Base-by-base conservation (phyloP, 257 asterid genomes). In the Pogostemon cablin region DNA sequence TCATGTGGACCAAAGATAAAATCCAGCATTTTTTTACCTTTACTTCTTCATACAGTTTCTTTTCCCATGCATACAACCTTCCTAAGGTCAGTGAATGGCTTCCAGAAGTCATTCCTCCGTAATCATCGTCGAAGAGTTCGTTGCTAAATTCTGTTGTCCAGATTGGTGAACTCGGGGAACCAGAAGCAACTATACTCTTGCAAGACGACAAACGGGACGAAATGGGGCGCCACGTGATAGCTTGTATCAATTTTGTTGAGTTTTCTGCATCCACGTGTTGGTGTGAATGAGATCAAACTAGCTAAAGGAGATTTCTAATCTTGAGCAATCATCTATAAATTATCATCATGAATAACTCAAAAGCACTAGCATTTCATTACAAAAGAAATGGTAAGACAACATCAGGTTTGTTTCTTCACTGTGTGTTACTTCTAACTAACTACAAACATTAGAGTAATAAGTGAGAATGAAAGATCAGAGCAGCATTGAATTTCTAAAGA, bases 1-100 rank as follows among this genome's bases (percentile, higher is more conserved):
- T 25, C 32, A 20, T 20, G 32, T 25, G 32, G 32, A 25, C 32
- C 32, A 25, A 25, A 25, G 32, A 25, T 25, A 25, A 25, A 25
- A 25, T 25, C 32, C 32, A 25, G 32, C 1, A 25, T 25, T 25
- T 25, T 48, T 46, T 37, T 81, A 93, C 99, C 96, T 91, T 93
- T 56, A 93, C 99, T 67, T 89, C 96, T 76, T 87, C 88, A 55
- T 81, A 89, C 32, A 93, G 91, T 73, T 93, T 93, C 85, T 91
- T 91, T 73, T 93, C 97, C 99, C 99, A 93, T 35, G 97, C 99
- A 72, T 89, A 93, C 12, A 91, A 79, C 73, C 99, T 82, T 72
- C 87, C 99, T 15, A 92, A 80, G n/a, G 98, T 92, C 17, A 90
- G 71, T 0, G 91, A 86, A 80, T 85, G 97, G 88, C 96, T 92